A percentile compares a stretch with the other conserved stretches of the same genome.
Conservation (phyloP, 345 rosid species). For the Populus pruinosa region DNA sequence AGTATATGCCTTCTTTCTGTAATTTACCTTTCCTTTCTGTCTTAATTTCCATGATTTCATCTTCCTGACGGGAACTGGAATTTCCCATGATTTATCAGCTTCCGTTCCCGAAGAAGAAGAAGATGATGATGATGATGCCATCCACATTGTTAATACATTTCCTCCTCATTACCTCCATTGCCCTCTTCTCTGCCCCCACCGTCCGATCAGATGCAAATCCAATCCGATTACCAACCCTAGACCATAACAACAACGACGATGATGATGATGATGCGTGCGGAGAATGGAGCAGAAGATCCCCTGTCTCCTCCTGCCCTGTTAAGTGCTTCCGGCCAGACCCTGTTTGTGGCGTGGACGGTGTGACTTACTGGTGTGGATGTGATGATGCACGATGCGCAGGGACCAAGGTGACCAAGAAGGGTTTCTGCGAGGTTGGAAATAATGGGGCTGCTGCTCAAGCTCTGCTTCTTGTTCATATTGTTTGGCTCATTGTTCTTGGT, state of each 20-base stretch:
- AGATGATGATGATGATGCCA: too few species aligned
- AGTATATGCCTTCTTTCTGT: too few species aligned
- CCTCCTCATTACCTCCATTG: not conserved
- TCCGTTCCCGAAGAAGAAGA: not conserved
- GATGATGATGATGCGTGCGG: not conserved
- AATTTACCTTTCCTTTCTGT: too few species aligned
- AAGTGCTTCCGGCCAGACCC: constrained; percentile 27
- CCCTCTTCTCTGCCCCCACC: not conserved
- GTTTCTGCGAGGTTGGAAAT: constrained; percentile 25
- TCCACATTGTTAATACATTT: not conserved
- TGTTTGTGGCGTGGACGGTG: constrained; percentile 33
- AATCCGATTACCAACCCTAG: not conserved
- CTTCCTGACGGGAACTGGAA: too few species aligned
- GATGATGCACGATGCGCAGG: constrained; percentile 26
- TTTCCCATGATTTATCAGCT: not conserved
- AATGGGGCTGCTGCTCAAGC: constrained; percentile 25
- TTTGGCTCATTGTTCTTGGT: constrained; percentile 23
- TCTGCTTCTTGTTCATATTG: constrained; percentile 21
- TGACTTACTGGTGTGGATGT: constrained; percentile 36
- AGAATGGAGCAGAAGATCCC: not conserved
- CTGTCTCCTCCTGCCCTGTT: not conserved
- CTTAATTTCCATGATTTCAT: too few species aligned
- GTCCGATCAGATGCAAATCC: not conserved
- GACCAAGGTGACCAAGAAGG: constrained; percentile 16
- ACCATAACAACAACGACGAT: not conserved